Evolutionary conservation across 495 filamentous ascomycete species (phyloP).

Genomic region (Penicillium malachiteum): DNA sequence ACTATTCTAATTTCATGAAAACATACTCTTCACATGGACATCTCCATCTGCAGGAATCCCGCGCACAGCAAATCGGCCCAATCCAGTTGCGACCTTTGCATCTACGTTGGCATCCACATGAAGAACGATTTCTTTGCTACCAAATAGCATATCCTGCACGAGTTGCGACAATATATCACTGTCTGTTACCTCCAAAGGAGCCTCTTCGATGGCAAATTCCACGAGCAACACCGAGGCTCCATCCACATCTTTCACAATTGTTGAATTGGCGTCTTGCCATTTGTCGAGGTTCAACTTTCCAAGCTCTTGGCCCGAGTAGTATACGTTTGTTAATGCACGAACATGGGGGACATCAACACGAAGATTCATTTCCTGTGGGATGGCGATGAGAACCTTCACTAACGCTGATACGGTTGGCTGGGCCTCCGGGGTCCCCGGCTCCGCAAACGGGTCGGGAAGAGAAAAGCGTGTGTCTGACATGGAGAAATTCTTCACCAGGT

Average conservation of each 20-base stretch:
- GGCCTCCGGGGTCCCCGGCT: constrained; percentile 70
- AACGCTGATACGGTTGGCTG: constrained; percentile 77
- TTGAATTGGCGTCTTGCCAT: constrained; percentile 87
- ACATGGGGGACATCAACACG: constrained; percentile 71
- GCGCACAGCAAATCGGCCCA: constrained; percentile 76
- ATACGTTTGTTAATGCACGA: constrained; percentile 74
- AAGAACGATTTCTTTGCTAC: constrained; percentile 60
- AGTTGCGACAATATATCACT: constrained; percentile 71
- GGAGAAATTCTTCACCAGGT: constrained; percentile 81
- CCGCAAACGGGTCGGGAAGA: constrained; percentile 73
- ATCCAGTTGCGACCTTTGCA: constrained; percentile 71
- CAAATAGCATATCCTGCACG: constrained; percentile 72
- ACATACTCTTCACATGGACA: constrained; percentile 85
- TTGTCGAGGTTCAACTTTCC: constrained; percentile 71
- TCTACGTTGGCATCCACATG: constrained; percentile 79
- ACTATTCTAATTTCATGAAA: constrained; percentile 24
- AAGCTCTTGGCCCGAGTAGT: constrained; percentile 69
- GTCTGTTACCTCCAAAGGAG: constrained; percentile 78
- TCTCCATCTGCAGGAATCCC: constrained; percentile 81
- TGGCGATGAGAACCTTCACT: constrained; percentile 68
- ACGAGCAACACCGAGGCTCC: constrained; percentile 63
- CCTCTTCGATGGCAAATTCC: constrained; percentile 69
- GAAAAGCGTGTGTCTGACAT: constrained; percentile 79
- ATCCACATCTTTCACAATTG: constrained; percentile 52
- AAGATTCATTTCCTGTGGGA: constrained; percentile 87